Percentiles rank a stretch among this genome's conserved stretches.
Evolutionary conservation across 2,329 filamentous ascomycete species (phyloP).

Genomic region (Colletotrichum gloeosporioides): DNA sequence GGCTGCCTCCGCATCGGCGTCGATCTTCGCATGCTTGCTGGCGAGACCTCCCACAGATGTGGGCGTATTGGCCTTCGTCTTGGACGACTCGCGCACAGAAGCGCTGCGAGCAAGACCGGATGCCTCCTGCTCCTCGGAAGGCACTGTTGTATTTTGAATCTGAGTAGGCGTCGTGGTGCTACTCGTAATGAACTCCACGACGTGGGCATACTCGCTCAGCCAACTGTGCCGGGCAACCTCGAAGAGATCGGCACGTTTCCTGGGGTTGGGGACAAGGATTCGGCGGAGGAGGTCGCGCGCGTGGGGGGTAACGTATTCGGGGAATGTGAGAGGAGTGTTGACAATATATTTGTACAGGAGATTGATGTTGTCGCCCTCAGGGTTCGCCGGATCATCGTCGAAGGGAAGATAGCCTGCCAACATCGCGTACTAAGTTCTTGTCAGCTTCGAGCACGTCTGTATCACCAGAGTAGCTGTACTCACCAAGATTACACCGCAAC

Average conservation of each 20-base stretch:
- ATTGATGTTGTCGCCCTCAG: constrained; percentile 99
- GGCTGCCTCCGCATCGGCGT: constrained; percentile 63
- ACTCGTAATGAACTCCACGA: constrained; percentile 96
- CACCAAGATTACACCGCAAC: constrained; percentile 97
- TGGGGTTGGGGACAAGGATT: constrained; percentile 93
- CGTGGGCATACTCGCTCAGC: constrained; percentile 95
- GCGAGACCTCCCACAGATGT: constrained; percentile 66
- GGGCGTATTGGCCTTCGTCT: constrained; percentile 61
- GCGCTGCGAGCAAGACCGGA: constrained; percentile 67
- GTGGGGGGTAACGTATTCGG: constrained; percentile 98
- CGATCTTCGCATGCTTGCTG: constrained; percentile 77
- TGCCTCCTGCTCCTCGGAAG: constrained; percentile 58
- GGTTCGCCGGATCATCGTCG: constrained; percentile 97
- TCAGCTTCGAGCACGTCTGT: not conserved
- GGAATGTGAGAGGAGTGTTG: constrained; percentile 94
- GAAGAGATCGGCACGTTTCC: constrained; percentile 93
- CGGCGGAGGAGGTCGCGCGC: constrained; percentile 89
- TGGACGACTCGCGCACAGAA: constrained; percentile 87
- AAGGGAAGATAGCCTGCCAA: constrained; percentile 96
- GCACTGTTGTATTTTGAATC: constrained; percentile 79
- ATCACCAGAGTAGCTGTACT: constrained; percentile 40
- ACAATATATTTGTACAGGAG: constrained; percentile 99
- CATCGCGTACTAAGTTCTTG: constrained; percentile 85
- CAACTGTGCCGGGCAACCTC: constrained; percentile 98
- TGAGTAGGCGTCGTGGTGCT: constrained; percentile 87